A percentile compares a stretch with the other conserved stretches of the same genome.
phyloP scores from a whole-genome alignment of 805 yeast genomes.

The Wickerhamiella allomyrinae region DNA sequence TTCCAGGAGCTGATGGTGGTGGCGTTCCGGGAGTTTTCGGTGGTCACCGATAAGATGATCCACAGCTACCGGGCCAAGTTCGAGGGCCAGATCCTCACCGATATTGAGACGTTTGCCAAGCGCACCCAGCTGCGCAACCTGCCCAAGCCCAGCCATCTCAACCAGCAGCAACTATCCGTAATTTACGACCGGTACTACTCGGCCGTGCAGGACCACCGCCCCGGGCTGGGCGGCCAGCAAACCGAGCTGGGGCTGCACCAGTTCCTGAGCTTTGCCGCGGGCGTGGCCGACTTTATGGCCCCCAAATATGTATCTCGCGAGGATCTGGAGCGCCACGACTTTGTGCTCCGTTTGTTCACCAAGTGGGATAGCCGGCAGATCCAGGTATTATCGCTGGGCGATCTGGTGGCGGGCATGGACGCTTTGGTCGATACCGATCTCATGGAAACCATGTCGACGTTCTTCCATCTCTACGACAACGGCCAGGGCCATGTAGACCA shows the following conservation, averaged over 20 bases:
- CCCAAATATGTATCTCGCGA: constrained; percentile 19
- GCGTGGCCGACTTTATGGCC: constrained; percentile 60
- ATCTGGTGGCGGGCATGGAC: constrained; percentile 61
- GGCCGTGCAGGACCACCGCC: constrained; percentile 47
- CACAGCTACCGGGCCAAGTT: constrained; percentile 53
- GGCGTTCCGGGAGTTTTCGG: constrained; percentile 80
- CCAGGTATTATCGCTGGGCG: constrained; percentile 46
- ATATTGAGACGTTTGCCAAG: constrained; percentile 81
- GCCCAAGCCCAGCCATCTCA: constrained; percentile 54
- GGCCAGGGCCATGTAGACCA: constrained; percentile 50
- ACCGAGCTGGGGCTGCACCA: constrained; percentile 63
- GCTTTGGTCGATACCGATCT: constrained; percentile 55
- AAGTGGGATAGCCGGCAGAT: constrained; percentile 51
- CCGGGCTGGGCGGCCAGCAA: constrained; percentile 32
- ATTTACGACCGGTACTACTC: constrained; percentile 76
- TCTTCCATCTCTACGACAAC: constrained; percentile 61
- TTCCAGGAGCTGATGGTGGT: constrained; percentile 85
- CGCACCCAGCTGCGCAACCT: constrained; percentile 80
- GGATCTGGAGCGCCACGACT: constrained; percentile 26
- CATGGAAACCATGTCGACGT: constrained; percentile 63
- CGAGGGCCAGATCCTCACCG: constrained; percentile 65
- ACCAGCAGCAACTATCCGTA: constrained; percentile 44
- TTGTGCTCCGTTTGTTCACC: constrained; percentile 48
- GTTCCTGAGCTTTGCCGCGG: constrained; percentile 60
- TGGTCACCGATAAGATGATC: constrained; percentile 61